Percentiles rank a stretch among this genome's conserved stretches.
Conservation (phyloP, 108 stramenopile species). For the Craspedostauros australis region DNA sequence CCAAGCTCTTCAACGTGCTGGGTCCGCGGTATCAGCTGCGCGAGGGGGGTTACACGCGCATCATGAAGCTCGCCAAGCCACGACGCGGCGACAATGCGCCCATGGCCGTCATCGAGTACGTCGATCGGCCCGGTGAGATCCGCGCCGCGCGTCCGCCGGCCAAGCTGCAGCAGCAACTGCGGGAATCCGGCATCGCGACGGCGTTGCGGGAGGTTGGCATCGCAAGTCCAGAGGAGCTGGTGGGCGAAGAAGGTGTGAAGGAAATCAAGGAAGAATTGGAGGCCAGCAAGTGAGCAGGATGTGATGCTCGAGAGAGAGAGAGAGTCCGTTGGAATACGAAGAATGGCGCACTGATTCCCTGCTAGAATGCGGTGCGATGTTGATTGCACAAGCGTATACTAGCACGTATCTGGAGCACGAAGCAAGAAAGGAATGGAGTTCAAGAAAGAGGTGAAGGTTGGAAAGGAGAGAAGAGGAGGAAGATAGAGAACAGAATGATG, state of each 20-base stretch:
- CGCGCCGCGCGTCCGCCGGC: conserved; percentile 80
- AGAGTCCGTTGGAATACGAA: too few relatives aligned
- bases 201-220: conserved; percentile 31
- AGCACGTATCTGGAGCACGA: too few relatives aligned
- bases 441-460: too few relatives aligned
- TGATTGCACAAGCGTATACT: too few relatives aligned
- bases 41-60: conserved; percentile 95
- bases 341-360: too few relatives aligned
- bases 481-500: too few relatives aligned
- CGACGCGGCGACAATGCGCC: conserved; percentile 90
- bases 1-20: conserved; percentile 92
- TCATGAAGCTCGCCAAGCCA: conserved; percentile 82
- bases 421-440: too few relatives aligned
- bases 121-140: conserved; percentile 94
- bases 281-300: background rate
- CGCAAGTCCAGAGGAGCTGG: conserved; percentile 16
- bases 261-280: conserved; percentile 13
- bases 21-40: conserved; percentile 92
- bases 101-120: conserved; percentile 98
- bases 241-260: conserved; percentile 14
- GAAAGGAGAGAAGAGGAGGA: too few relatives aligned
- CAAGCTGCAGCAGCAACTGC: conserved; percentile 12
- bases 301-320: too few relatives aligned
- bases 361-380: too few relatives aligned
- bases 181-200: conserved; percentile 14